Evolutionary conservation across 31 red algal species (phyloP).

Genomic region (Odonthalia washingtoniensis): DNA sequence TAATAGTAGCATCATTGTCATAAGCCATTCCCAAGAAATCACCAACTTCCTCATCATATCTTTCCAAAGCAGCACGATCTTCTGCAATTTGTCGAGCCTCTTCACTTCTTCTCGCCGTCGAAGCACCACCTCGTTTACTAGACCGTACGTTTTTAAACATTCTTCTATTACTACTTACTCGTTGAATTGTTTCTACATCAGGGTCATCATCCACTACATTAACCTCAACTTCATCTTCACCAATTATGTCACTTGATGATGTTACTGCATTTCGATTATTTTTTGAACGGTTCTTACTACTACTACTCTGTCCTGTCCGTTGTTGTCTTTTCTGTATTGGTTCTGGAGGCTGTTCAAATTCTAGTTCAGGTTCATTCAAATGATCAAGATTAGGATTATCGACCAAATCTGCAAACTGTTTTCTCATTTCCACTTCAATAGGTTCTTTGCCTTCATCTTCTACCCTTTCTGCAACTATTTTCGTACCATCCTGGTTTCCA

Average conservation of each 20-base stretch:
- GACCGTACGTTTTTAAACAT: no score
- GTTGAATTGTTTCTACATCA: not conserved
- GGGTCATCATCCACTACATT: not conserved
- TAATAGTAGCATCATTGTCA: conserved; percentile 49
- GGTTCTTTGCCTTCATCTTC: not conserved
- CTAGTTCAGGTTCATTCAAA: not conserved
- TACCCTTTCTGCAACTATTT: no score
- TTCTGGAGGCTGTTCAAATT: no score
- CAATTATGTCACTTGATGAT: not conserved
- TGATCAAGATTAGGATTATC: not conserved
- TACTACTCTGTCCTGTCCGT: not conserved
- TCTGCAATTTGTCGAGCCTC: conserved; percentile 65
- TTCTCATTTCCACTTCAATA: not conserved
- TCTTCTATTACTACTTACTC: not conserved
- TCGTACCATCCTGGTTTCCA: not conserved
- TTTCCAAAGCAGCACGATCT: conserved; percentile 47
- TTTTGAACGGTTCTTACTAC: not conserved
- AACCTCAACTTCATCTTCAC: not conserved
- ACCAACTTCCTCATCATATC: conserved; percentile 61
- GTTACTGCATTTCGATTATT: not conserved
- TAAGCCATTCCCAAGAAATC: conserved; percentile 54
- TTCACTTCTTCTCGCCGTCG: conserved; percentile 27
- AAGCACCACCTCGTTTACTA: conserved; percentile 1
- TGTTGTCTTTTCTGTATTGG: no score
- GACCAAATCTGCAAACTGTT: not conserved